A percentile compares a stretch with the other conserved stretches of the same genome.
Evolutionary conservation across 2,329 filamentous ascomycete species (phyloP).

Genomic region (Gliomastix tumulicola): DNA sequence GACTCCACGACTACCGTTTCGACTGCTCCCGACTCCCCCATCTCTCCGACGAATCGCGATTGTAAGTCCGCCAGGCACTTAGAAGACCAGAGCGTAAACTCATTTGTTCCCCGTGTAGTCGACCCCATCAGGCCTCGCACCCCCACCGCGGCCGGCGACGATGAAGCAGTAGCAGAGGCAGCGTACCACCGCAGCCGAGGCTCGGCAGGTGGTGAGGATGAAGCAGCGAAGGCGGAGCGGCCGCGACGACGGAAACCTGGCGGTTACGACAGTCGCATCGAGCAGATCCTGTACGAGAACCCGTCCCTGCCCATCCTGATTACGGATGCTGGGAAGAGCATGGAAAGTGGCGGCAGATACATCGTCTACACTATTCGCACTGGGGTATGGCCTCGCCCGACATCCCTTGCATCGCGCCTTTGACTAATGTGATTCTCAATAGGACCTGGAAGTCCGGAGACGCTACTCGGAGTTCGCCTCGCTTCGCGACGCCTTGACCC

Average conservation of each 20-base stretch:
- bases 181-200: slow-evolving; percentile 15
- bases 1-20: slow-evolving; percentile 69
- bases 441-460: slow-evolving; percentile 93
- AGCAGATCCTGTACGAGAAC: slow-evolving; percentile 96
- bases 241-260: slow-evolving; percentile 61
- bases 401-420: too few relatives aligned
- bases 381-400: slow-evolving; percentile 66
- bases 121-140: slow-evolving; percentile 32
- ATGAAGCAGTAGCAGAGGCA: slow-evolving; percentile 44
- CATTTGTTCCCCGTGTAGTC: not conserved
- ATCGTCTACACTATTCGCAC: slow-evolving; percentile 98
- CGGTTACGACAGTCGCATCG: slow-evolving; percentile 89
- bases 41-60: slow-evolving; percentile 39
- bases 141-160: slow-evolving; percentile 61
- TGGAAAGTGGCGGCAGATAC: slow-evolving; percentile 83
- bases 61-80: slow-evolving; percentile 39
- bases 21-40: slow-evolving; percentile 58
- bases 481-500: slow-evolving; percentile 78
- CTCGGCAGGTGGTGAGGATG: not conserved
- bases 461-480: slow-evolving; percentile 97
- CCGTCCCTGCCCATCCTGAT: slow-evolving; percentile 86
- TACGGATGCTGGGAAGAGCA: slow-evolving; percentile 90
- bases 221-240: not conserved
- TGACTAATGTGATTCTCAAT: slow-evolving; percentile 1
- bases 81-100: too few relatives aligned